These are phyloP conservation scores for Puccinia triticina DNA, from an alignment of 1,284 basidiomycete species.

Conservation along the genomic window DNA sequence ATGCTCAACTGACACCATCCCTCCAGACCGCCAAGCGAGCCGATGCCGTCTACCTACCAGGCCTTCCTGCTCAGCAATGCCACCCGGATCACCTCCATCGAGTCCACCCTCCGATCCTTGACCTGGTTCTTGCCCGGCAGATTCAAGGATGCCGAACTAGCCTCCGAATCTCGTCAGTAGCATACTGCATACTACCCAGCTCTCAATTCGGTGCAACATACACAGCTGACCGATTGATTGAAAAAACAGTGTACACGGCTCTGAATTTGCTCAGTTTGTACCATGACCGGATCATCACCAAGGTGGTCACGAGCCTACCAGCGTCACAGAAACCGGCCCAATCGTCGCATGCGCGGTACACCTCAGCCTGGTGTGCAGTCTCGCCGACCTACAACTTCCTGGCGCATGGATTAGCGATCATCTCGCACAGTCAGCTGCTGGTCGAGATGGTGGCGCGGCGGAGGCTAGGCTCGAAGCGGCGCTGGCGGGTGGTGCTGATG, in stretches of 20 bases:
- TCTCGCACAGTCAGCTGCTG: slow-evolving; percentile 77
- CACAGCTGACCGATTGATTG: not conserved
- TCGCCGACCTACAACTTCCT: slow-evolving; percentile 73
- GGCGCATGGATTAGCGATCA: slow-evolving; percentile 71
- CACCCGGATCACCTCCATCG: slow-evolving; percentile 55
- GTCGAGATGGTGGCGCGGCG: slow-evolving; percentile 81
- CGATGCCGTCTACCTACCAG: slow-evolving; percentile 51
- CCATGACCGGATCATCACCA: slow-evolving; percentile 62
- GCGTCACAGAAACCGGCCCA: slow-evolving; percentile 55
- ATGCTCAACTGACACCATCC: too few species aligned
- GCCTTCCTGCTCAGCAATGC: slow-evolving; percentile 54
- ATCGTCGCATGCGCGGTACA: slow-evolving; percentile 66
- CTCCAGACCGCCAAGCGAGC: not conserved
- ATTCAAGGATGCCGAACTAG: slow-evolving; percentile 57
- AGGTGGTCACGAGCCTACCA: slow-evolving; percentile 49
- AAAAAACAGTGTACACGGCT: slow-evolving; percentile 58
- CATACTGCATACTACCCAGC: too few species aligned
- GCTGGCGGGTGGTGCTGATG: slow-evolving; percentile 61
- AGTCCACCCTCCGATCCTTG: slow-evolving; percentile 56
- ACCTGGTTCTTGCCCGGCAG: slow-evolving; percentile 58
- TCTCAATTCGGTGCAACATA: not conserved
- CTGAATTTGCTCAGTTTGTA: slow-evolving; percentile 62
- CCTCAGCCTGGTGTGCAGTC: slow-evolving; percentile 76
- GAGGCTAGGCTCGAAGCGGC: slow-evolving; percentile 58
- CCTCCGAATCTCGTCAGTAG: slow-evolving; percentile 55